Evolutionary conservation across 2,329 filamentous ascomycete genomes (phyloP), one percentile per base, ranked within the genome.

Genomic region (Hypoxylon sp.): DNA sequence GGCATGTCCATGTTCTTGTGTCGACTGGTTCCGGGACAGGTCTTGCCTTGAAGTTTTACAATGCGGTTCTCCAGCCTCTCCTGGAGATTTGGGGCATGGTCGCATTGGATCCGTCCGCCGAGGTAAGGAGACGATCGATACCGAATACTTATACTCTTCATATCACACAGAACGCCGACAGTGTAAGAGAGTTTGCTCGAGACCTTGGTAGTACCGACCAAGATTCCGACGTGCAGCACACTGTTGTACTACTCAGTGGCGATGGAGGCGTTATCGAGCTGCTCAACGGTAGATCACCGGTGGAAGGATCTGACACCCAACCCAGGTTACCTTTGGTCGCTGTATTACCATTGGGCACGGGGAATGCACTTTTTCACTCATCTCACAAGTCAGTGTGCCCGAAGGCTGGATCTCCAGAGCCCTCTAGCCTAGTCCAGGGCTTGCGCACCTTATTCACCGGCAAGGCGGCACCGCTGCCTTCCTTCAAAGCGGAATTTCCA

Each of bases 191-290:
- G 0, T 88, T 97, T 58, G 87, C 91, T 0, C 73, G 70, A 2
- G 50, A 72, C 2, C 72, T 84, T 11, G 78, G 81, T 75, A 55
- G 72, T 76, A 42, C 74, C 79, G 21, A 81, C 10, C 17, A 77
- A n/a, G 62, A 37, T 32, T 24, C 60, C 13, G 27, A 59, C 10
- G 42, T 47, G 46, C 71, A 70, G 11, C 87, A 90, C 75, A 89
- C 90, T 0, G 84, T 98, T 27, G 80, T 98, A 31, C 85, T 98
- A 11, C 84, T 98, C 4, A 95, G 92, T 53, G 95, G 95, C 6
- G 95, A 98, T 78, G 95, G 95, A 13, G 95, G 94, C 5, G 80
- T 97, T 1, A 87, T 94, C 17, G 95, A 98, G 73, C 83, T 96
- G 1, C 83, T 97, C 65, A 97, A 98, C 76, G 87, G 87, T 2